These are phyloP conservation scores for Coelastrella sp. DNA, from an alignment of 139 green algal species.

Conservation along the genomic window DNA sequence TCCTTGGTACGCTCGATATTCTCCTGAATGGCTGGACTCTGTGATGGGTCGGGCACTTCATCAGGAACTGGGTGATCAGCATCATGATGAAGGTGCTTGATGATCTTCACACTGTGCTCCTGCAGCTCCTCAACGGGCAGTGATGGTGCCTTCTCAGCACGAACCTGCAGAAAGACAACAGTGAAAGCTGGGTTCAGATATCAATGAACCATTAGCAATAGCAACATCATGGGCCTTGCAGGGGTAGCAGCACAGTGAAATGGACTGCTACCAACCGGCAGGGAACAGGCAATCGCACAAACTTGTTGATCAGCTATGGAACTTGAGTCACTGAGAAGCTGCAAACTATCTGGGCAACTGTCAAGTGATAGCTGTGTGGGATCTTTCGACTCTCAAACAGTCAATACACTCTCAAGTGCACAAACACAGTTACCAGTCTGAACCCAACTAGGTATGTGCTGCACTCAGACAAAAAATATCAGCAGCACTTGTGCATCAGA, in stretches of 20 bases:
- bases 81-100: constrained; percentile 42
- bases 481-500: background rate
- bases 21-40: constrained; percentile 22
- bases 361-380: no score
- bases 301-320: no score
- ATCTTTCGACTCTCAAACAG: no score
- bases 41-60: constrained; percentile 23
- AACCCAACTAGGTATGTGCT: no score
- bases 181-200: background rate
- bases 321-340: no score
- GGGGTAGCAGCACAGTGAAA: no score
- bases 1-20: constrained; percentile 8
- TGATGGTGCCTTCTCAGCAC: constrained; percentile 20
- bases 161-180: background rate
- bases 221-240: background rate
- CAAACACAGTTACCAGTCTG: no score
- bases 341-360: no score
- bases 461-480: no score
- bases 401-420: no score
- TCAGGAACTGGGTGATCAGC: constrained; percentile 17
- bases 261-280: no score
- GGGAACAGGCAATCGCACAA: no score
- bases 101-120: constrained; percentile 39
- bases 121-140: constrained; percentile 27
- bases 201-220: background rate